Base-by-base conservation (phyloP, 2,329 filamentous ascomycete genomes). In the Lachnellula suecica region DNA sequence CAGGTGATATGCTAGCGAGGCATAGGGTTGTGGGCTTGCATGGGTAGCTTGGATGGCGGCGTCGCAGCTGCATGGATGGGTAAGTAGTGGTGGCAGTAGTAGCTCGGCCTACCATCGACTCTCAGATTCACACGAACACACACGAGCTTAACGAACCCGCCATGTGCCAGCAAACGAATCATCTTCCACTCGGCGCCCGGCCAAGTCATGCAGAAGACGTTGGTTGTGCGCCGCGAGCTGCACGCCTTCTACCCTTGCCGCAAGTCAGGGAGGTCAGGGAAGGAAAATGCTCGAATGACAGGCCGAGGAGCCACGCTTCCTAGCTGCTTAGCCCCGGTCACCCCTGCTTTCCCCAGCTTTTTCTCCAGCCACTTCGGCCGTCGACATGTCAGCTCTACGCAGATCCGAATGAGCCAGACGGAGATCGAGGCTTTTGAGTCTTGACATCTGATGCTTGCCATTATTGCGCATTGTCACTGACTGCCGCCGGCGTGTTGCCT, bases 321-420 rank as follows among this genome's bases (percentile, higher is more conserved):
- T 44, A 7, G 19, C 25, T 22, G 20, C 43, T 24, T 17, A n/a
- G 15, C 41, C 54, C 38, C 40, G 31, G 42, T 31, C 34, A 53
- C 46, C 53, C 56, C 47, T 37, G 49, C 22, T 44, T 59, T 59
- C 58, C 58, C 58, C 58, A 60, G 58, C 55, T 58, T 60, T 56
- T 53, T 53, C n/a, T 38, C 53, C 56, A 59, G 56, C 57, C 54
- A 56, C 56, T 51, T 50, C 50, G 54, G 50, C 51, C 53, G 48
- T 53, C 44, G 20, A 35, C 15, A 34, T 23, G 19, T 17, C 25
- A 17, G 20, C 11, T 4, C n/a, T 31, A 22, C 46, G 47, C 49
- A 49, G 54, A 57, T 54, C 51, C 29, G 29, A 3, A 31, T 10
- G 10, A 5, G 3, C 29, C 13, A 13, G 15, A 15, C 3, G 13